Conservation (phyloP, 1,284 basidiomycete species). For the Vanrija sp. region DNA sequence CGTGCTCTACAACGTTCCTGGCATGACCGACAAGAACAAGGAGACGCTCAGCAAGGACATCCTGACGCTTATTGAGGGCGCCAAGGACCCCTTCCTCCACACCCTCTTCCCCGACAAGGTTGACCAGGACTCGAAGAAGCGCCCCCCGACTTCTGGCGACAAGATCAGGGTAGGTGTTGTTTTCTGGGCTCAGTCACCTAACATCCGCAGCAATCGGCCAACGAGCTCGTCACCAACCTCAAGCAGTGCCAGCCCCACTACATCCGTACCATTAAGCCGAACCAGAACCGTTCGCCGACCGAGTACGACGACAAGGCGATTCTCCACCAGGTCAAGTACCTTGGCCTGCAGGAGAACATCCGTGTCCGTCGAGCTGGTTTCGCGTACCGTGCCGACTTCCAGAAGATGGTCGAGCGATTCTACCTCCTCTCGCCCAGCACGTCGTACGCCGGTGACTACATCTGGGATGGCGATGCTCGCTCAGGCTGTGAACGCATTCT, state of each 20-base stretch:
- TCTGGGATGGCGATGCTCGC: slow-evolving; percentile 84
- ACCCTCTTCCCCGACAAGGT: slow-evolving; percentile 89
- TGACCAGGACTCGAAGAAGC: slow-evolving; percentile 95
- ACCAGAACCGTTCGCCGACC: slow-evolving; percentile 86
- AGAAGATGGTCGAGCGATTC: slow-evolving; percentile 98
- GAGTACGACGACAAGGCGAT: slow-evolving; percentile 96
- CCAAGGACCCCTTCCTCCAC: slow-evolving; percentile 79
- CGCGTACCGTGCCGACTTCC: slow-evolving; percentile 81
- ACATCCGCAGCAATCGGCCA: slow-evolving; percentile 66
- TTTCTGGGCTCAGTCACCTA: slow-evolving; percentile 50
- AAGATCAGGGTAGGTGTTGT: slow-evolving; percentile 66
- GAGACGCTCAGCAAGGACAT: slow-evolving; percentile 94
- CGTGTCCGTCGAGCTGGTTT: slow-evolving; percentile 95
- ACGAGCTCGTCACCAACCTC: slow-evolving; percentile 90
- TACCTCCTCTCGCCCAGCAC: slow-evolving; percentile 92
- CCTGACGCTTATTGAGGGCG: slow-evolving; percentile 78
- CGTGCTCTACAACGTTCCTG: slow-evolving; percentile 94
- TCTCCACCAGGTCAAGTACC: slow-evolving; percentile 98
- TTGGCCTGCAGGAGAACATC: slow-evolving; percentile 98
- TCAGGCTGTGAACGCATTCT: slow-evolving; percentile 92
- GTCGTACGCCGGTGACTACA: slow-evolving; percentile 98
- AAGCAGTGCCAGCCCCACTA: slow-evolving; percentile 97
- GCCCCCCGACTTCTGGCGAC: slow-evolving; percentile 95
- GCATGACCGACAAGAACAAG: slow-evolving; percentile 99
- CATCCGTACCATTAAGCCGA: slow-evolving; percentile 99